Evolutionary conservation across 2,329 filamentous ascomycete species (phyloP), one percentile per base, ranked within the genome.

Genomic region (Ramularia endophylla): DNA sequence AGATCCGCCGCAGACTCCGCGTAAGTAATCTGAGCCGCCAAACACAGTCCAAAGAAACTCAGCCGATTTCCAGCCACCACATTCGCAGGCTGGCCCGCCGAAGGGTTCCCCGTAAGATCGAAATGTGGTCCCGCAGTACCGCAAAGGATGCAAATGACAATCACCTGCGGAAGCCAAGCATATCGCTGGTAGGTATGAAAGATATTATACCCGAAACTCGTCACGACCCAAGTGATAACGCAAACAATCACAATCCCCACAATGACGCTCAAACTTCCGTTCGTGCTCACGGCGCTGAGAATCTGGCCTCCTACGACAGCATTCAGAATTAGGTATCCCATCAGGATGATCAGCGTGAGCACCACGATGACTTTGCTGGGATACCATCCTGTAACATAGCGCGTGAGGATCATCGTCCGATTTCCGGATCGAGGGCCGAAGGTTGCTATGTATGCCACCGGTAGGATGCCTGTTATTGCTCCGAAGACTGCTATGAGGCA

Each of bases 161-260:
- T 65, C 1, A 81, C 55, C 52, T 81, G 78, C 0, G 80, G 80
- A 0, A 83, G 63, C 71, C 80, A 83, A 1, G 79, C 78, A 55
- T 75, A 82, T 57, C 80, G 72, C 63, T 85, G 80, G 58, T 84
- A 86, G 40, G 74, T 69, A 55, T 85, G 81, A 58, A 86, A 83
- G 32, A 79, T 65, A 40, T 71, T 72, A 56, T 85, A 83, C 0
- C 81, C 82, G 56, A 85, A 83, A 0, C 77, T 80, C 1, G 79
- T 80, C 30, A 85, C 72, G 2, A 70, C 64, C 75, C 78, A 82
- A 20, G 74, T 75, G 27, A 83, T 74, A 17, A 82, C 52, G 1
- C 77, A 76, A 9, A 79, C 73, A 33, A 84, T 74, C 29, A 85
- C 68, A 48, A 85, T 83, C 51, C 81, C 81, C 1, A 84, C 81